A percentile compares a stretch with the other conserved stretches of the same genome.
Evolutionary conservation across 768 basidiomycete genomes (phyloP).

Genomic region (Lentinula lateritia): DNA sequence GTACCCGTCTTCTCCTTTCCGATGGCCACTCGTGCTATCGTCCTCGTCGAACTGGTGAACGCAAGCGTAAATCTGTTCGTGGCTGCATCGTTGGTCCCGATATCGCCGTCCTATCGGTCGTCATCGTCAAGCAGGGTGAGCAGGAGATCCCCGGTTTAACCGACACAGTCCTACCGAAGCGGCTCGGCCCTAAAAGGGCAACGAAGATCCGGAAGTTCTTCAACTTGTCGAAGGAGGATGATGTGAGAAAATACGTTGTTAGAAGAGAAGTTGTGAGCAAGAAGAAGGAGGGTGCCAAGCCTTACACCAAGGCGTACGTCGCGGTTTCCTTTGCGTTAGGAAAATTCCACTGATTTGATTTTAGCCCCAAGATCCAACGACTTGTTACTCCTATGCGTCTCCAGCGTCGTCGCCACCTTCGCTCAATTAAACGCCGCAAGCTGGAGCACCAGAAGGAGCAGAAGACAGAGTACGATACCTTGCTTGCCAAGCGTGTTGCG

Average conservation of each 20-base stretch:
- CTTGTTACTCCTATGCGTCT: constrained; percentile 93
- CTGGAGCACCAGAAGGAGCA: constrained; percentile 93
- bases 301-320: constrained; percentile 94
- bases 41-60: constrained; percentile 85
- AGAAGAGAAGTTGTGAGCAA: constrained; percentile 81
- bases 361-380: constrained; percentile 93
- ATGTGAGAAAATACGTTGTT: constrained; percentile 97
- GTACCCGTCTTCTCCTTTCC: constrained; percentile 88
- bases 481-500: constrained; percentile 83
- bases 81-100: constrained; percentile 98
- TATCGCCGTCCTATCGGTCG: constrained; percentile 89
- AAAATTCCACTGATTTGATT: neutral
- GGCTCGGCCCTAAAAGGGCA: constrained; percentile 94
- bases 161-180: constrained; percentile 88
- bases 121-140: constrained; percentile 97
- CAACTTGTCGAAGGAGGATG: constrained; percentile 96
- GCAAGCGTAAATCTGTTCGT: constrained; percentile 98
- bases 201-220: constrained; percentile 98
- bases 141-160: constrained; percentile 86
- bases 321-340: neutral
- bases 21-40: constrained; percentile 99
- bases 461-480: constrained; percentile 87
- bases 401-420: constrained; percentile 93
- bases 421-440: constrained; percentile 80
- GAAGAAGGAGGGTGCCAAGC: constrained; percentile 89